Evolutionary conservation across 2,329 filamentous ascomycete genomes (phyloP).

Genomic region (Stagonosporopsis vannaccii): DNA sequence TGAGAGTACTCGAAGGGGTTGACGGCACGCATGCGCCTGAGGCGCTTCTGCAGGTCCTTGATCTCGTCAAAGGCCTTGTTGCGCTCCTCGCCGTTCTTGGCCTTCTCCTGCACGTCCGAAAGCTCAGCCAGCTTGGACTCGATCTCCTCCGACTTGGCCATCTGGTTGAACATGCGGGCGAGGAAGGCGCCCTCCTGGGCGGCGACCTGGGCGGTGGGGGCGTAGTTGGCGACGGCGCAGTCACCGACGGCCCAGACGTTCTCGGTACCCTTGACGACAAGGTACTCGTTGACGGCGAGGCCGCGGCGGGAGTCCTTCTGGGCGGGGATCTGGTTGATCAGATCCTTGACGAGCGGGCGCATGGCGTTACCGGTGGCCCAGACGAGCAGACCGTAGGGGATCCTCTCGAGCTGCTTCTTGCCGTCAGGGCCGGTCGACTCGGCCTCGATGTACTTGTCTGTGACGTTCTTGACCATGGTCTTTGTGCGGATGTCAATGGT

Average conservation of each 20-base stretch:
- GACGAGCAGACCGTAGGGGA: conserved; percentile 94
- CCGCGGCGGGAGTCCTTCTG: conserved; percentile 95
- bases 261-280: conserved; percentile 94
- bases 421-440: conserved; percentile 83
- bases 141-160: conserved; percentile 90
- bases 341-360: conserved; percentile 85
- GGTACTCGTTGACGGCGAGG: conserved; percentile 96
- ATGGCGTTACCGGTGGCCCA: conserved; percentile 98
- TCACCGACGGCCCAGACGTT: conserved; percentile 99
- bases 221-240: conserved; percentile 96
- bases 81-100: conserved; percentile 69
- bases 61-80: conserved; percentile 75
- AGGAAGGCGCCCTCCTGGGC: conserved; percentile 95
- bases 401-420: conserved; percentile 78
- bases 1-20: conserved; percentile 99
- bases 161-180: conserved; percentile 96
- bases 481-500: conserved; percentile 97
- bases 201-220: conserved; percentile 95
- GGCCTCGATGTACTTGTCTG: conserved; percentile 90
- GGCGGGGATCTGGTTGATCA: conserved; percentile 89
- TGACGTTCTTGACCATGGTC: conserved; percentile 98
- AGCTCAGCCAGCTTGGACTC: conserved; percentile 78
- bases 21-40: conserved; percentile 89
- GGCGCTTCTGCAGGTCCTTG: conserved; percentile 82
- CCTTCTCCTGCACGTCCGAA: conserved; percentile 65